phyloP scores from a whole-genome alignment of 306 rosid genomes.

The Vigna mungo region DNA sequence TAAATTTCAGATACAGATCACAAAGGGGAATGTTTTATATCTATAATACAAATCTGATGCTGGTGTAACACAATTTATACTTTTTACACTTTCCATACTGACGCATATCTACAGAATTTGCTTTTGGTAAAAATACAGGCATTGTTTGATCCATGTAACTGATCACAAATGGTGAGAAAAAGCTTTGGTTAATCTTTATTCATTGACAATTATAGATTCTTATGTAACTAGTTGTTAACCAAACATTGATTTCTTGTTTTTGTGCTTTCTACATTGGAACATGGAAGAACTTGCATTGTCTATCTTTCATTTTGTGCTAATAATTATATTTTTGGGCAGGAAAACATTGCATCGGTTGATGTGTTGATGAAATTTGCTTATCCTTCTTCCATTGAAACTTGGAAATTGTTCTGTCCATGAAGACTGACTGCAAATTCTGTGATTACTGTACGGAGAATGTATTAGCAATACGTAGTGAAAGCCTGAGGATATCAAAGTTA shows the following conservation, averaged over 20 bases:
- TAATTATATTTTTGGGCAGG: conserved; percentile 29
- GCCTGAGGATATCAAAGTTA: not conserved
- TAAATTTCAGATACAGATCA: conserved; percentile 2
- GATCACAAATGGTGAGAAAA: not conserved
- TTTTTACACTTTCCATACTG: not conserved
- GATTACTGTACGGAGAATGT: conserved; percentile 2
- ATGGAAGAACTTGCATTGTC: conserved; percentile 19
- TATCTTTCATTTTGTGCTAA: not conserved
- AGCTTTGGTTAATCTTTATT: not conserved
- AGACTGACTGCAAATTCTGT: not conserved
- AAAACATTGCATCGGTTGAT: not conserved
- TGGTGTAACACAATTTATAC: not conserved
- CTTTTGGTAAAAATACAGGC: not conserved
- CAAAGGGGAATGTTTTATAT: not conserved
- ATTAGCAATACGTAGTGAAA: not conserved
- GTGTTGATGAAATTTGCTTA: conserved; percentile 11
- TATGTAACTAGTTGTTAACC: conserved; percentile 6
- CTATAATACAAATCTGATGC: not conserved
- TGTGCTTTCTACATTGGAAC: not conserved
- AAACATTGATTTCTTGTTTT: not conserved
- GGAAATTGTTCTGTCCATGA: conserved; percentile 27
- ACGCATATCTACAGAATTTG: not conserved
- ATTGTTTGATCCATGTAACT: not conserved
- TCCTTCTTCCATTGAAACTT: conserved; percentile 25
- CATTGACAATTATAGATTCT: conserved; percentile 10